Evolutionary conservation across 257 asterid genomes (phyloP).

Genomic region (Agastache rugosa): DNA sequence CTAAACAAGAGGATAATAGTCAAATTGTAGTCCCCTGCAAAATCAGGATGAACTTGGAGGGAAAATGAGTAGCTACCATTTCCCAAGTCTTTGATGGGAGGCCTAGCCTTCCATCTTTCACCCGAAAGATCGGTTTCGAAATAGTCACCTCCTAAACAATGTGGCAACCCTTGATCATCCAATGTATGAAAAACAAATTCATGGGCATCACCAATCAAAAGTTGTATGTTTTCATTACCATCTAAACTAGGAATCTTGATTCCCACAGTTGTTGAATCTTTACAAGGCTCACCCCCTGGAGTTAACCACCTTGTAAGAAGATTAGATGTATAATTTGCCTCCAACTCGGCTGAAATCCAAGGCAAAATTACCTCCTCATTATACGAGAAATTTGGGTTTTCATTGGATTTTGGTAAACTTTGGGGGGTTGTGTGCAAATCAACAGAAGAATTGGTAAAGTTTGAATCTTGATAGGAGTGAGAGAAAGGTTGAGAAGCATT

Average conservation of each 20-base stretch:
- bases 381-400: conserved; percentile 31
- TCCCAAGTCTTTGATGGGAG: conserved; percentile 73
- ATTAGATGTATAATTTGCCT: conserved; percentile 64
- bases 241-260: conserved; percentile 60
- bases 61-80: conserved; percentile 72
- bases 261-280: conserved; percentile 64
- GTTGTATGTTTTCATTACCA: conserved; percentile 41
- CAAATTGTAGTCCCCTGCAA: conserved; percentile 75
- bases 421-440: conserved; percentile 37
- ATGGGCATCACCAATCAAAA: conserved; percentile 71
- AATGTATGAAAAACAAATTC: conserved; percentile 76
- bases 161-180: conserved; percentile 70
- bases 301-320: conserved; percentile 63
- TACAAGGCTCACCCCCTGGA: conserved; percentile 76
- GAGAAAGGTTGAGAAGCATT: conserved; percentile 31
- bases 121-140: conserved; percentile 85
- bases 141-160: conserved; percentile 89
- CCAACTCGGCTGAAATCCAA: conserved; percentile 73
- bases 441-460: conserved; percentile 39
- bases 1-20: conserved; percentile 75
- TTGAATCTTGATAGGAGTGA: conserved; percentile 44
- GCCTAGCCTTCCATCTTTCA: conserved; percentile 85
- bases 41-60: conserved; percentile 86
- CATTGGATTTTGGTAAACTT: conserved; percentile 33
- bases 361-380: conserved; percentile 21